phyloP scores from a whole-genome alignment of 306 rosid species.

The Lathyrus tuberosus region DNA sequence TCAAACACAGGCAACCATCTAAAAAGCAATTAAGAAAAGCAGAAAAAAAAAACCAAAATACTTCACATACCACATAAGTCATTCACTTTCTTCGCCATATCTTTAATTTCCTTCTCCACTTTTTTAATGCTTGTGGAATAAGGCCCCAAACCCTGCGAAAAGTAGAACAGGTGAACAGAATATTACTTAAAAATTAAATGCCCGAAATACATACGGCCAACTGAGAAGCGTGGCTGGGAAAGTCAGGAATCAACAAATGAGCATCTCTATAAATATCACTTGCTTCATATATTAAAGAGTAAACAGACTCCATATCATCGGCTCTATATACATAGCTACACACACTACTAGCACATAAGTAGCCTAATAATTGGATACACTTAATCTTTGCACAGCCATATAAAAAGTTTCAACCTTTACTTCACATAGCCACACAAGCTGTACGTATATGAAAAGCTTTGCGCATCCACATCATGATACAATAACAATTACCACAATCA shows the following conservation, averaged over 20 bases:
- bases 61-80: slow-evolving; percentile 76
- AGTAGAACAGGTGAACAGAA: not conserved
- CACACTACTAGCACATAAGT: not conserved
- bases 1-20: slow-evolving; percentile 17
- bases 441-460: not conserved
- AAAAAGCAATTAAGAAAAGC: slow-evolving; percentile 7
- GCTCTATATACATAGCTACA: not conserved
- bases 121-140: slow-evolving; percentile 82
- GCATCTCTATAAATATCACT: slow-evolving; percentile 12
- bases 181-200: not conserved
- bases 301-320: slow-evolving; percentile 8
- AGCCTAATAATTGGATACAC: not conserved
- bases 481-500: slow-evolving; percentile 1
- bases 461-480: slow-evolving; percentile 3
- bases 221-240: slow-evolving; percentile 17
- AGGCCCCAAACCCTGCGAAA: slow-evolving; percentile 90
- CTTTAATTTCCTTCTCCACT: slow-evolving; percentile 92
- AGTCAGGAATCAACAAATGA: not conserved
- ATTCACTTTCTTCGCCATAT: slow-evolving; percentile 94
- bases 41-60: slow-evolving; percentile 23
- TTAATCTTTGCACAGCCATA: not conserved
- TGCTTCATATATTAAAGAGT: not conserved
- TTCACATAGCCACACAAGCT: slow-evolving; percentile 5
- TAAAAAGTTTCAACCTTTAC: not conserved
- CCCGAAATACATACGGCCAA: not conserved